A percentile compares a stretch with the other conserved stretches of the same genome.
These are phyloP conservation scores for Ascochyta koolunga DNA, from an alignment of 2,329 filamentous ascomycete species.

Conservation along the genomic window DNA sequence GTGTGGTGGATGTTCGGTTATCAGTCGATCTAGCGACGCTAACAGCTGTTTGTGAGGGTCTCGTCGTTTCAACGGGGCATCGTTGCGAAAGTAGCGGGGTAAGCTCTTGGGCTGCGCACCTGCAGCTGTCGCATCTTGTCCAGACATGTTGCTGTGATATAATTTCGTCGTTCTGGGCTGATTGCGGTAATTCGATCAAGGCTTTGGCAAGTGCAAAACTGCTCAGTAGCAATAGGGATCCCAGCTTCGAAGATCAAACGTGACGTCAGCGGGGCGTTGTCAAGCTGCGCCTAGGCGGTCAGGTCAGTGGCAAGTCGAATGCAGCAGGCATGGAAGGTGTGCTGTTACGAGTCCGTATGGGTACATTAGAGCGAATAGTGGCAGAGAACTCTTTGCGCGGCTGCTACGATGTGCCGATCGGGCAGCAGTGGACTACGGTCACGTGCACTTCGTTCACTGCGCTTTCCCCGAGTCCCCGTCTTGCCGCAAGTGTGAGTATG, in stretches of 20 bases:
- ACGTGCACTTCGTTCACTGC: neutral
- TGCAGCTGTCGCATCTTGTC: constrained; percentile 25
- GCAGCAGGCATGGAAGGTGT: neutral
- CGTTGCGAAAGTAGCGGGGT: constrained; percentile 52
- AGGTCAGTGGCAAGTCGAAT: neutral
- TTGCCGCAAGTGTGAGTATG: neutral
- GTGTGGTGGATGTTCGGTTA: constrained; percentile 55
- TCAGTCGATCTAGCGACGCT: constrained; percentile 56
- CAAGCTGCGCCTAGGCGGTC: neutral
- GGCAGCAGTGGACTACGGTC: neutral
- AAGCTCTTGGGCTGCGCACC: constrained; percentile 30
- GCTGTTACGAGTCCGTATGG: neutral
- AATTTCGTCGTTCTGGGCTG: neutral
- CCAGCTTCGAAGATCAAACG: neutral
- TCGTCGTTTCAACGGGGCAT: constrained; percentile 44
- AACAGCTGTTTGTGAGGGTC: constrained; percentile 59
- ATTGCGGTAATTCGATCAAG: constrained; percentile 4
- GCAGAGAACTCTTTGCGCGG: neutral
- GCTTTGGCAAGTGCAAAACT: neutral
- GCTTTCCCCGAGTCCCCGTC: neutral
- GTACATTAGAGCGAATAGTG: neutral
- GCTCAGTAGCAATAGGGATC: neutral
- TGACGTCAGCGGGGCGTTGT: constrained; percentile 32
- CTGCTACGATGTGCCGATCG: neutral
- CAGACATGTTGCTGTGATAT: constrained; percentile 31